A percentile compares a stretch with the other conserved stretches of the same genome.
These are phyloP conservation scores for Daphne laureola DNA, from an alignment of 441 rosid species.

Conservation along the genomic window DNA sequence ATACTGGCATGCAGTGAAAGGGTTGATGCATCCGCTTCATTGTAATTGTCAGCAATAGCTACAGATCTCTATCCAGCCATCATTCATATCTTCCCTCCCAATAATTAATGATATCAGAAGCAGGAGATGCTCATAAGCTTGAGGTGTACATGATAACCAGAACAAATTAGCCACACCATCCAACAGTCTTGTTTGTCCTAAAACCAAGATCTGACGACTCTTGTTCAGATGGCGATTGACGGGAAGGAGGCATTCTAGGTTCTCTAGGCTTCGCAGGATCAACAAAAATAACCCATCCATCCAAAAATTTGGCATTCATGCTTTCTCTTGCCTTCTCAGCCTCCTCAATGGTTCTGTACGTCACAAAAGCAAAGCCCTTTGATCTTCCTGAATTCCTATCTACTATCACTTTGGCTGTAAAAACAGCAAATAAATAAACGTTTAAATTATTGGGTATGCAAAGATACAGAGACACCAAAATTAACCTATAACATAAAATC, in stretches of 20 bases:
- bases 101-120: no score
- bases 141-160: slow-evolving; percentile 9
- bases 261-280: slow-evolving; percentile 90
- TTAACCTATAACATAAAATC: not conserved
- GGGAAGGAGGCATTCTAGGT: slow-evolving; percentile 39
- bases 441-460: no score
- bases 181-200: slow-evolving; percentile 66
- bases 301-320: slow-evolving; percentile 83
- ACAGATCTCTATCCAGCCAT: no score
- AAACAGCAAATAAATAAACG: slow-evolving; percentile 6
- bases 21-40: no score
- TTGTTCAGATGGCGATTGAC: slow-evolving; percentile 13
- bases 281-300: slow-evolving; percentile 93
- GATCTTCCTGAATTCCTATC: slow-evolving; percentile 72
- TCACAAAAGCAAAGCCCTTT: slow-evolving; percentile 77
- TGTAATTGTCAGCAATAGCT: no score
- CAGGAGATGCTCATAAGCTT: not conserved
- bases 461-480: slow-evolving; percentile 1
- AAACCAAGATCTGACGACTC: slow-evolving; percentile 42
- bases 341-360: slow-evolving; percentile 59
- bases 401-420: slow-evolving; percentile 57
- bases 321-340: slow-evolving; percentile 82
- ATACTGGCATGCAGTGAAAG: no score
- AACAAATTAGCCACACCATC: slow-evolving; percentile 60
- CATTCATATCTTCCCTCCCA: no score